Evolutionary conservation across 176 grass and related monocot genomes (phyloP).

Genomic region (Oryza glaberrima): DNA sequence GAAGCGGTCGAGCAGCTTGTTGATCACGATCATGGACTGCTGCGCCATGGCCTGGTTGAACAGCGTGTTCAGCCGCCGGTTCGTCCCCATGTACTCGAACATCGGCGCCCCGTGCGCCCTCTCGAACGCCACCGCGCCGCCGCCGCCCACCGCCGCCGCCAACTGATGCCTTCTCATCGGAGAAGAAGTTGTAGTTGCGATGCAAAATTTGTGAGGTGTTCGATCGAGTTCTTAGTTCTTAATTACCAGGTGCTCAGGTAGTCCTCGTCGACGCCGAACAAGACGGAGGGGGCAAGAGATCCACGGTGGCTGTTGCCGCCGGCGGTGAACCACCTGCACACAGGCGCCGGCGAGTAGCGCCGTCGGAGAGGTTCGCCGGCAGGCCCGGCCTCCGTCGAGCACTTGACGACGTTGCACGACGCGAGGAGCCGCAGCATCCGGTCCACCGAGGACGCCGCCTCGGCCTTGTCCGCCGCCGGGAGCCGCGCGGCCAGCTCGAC

Average conservation of each 20-base stretch:
- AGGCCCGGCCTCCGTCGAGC: too few species aligned
- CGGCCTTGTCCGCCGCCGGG: neutral
- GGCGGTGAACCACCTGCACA: slow-evolving; percentile 51
- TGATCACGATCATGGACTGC: slow-evolving; percentile 37
- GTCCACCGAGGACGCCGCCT: neutral
- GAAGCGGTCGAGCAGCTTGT: slow-evolving; percentile 24
- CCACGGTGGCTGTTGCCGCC: slow-evolving; percentile 26
- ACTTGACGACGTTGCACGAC: too few species aligned
- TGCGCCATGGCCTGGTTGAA: slow-evolving; percentile 58
- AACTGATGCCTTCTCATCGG: neutral
- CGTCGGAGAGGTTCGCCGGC: neutral
- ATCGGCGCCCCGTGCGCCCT: slow-evolving; percentile 47
- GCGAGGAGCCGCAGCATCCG: too few species aligned
- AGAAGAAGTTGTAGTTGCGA: too few species aligned
- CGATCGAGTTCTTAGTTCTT: too few species aligned
- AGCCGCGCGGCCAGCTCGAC: neutral
- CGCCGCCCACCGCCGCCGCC: slow-evolving; percentile 41
- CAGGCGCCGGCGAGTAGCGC: slow-evolving; percentile 34
- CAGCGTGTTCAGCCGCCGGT: slow-evolving; percentile 24
- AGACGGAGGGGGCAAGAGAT: slow-evolving; percentile 29
- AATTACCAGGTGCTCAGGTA: slow-evolving; percentile 23
- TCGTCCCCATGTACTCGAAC: slow-evolving; percentile 48
- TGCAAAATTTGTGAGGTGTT: too few species aligned
- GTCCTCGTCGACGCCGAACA: slow-evolving; percentile 27
- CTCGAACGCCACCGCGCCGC: slow-evolving; percentile 36